Percentiles rank a stretch among this genome's conserved stretches.
These are phyloP conservation scores for Fusarium sp. DNA, from an alignment of 2,329 filamentous ascomycete genomes.

Conservation along the genomic window DNA sequence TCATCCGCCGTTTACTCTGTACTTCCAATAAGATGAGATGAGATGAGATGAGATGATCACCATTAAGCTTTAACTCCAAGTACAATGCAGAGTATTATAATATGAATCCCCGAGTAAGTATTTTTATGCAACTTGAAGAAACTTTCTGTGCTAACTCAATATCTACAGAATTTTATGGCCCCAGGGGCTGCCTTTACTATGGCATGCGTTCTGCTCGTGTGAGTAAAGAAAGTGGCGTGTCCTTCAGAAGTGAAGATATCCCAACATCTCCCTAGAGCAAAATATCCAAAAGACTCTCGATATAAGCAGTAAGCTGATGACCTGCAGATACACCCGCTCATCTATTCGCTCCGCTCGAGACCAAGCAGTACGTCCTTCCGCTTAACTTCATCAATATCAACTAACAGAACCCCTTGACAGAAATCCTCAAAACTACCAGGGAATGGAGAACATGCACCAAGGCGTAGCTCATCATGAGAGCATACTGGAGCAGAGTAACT, in stretches of 20 bases:
- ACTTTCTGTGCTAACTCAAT: background rate
- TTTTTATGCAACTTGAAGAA: background rate
- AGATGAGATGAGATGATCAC: background rate
- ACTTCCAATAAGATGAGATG: conserved; percentile 4
- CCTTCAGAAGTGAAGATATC: background rate
- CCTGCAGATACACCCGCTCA: conserved; percentile 50
- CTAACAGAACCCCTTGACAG: conserved; percentile 7
- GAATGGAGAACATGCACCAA: conserved; percentile 25
- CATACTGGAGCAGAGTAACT: background rate
- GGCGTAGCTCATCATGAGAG: conserved; percentile 5
- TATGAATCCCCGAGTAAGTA: conserved; percentile 44
- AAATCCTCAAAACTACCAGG: conserved; percentile 18
- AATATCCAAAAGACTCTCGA: background rate
- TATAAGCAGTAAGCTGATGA: background rate
- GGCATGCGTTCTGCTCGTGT: conserved; percentile 60
- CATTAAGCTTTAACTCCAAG: background rate
- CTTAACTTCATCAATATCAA: background rate
- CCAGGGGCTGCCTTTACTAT: conserved; percentile 63
- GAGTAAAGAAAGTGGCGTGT: conserved; percentile 39
- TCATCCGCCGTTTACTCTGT: conserved; percentile 7
- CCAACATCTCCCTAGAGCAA: background rate
- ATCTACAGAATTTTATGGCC: conserved; percentile 54
- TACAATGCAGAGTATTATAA: background rate
- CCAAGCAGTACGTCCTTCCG: conserved; percentile 32
- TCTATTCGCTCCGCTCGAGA: conserved; percentile 52